These are phyloP conservation scores for Amanita pallidorosea DNA, from an alignment of 768 basidiomycete species.

Conservation along the genomic window DNA sequence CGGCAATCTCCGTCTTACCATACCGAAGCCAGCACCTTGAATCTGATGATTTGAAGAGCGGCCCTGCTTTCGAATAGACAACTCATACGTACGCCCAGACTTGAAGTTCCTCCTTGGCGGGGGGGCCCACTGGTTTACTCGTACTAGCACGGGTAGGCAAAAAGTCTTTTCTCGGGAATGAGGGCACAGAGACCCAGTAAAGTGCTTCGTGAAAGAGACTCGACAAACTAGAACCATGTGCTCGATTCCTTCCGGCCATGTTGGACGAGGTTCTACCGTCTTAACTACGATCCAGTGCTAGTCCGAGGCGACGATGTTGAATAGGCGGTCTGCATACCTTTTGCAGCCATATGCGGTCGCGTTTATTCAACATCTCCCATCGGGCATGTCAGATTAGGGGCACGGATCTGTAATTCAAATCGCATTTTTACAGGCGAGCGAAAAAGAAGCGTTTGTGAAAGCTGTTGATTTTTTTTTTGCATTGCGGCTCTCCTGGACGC, in stretches of 20 bases:
- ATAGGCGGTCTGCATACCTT: not conserved
- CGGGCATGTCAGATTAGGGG: slow-evolving; percentile 5
- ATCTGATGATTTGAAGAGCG: not conserved
- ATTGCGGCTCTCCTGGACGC: not conserved
- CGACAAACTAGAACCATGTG: too few relatives aligned
- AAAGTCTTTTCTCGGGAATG: too few relatives aligned
- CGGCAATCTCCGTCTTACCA: not conserved
- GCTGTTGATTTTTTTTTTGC: not conserved
- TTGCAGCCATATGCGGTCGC: not conserved
- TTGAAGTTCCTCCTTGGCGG: too few relatives aligned
- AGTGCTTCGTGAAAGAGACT: too few relatives aligned
- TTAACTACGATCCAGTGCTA: not conserved
- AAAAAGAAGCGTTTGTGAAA: not conserved
- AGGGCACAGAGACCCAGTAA: too few relatives aligned
- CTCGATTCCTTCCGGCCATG: not conserved
- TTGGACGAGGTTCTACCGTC: not conserved
- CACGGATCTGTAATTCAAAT: not conserved
- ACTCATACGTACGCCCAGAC: not conserved
- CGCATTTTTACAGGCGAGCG: not conserved
- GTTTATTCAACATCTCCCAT: not conserved
- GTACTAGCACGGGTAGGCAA: too few relatives aligned
- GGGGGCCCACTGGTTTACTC: too few relatives aligned
- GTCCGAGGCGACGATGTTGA: not conserved
- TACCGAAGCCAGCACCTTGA: too few relatives aligned
- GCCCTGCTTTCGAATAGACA: not conserved